Conservation (phyloP, 208 protist species). For the Acanthamoeba culbertsoni region DNA sequence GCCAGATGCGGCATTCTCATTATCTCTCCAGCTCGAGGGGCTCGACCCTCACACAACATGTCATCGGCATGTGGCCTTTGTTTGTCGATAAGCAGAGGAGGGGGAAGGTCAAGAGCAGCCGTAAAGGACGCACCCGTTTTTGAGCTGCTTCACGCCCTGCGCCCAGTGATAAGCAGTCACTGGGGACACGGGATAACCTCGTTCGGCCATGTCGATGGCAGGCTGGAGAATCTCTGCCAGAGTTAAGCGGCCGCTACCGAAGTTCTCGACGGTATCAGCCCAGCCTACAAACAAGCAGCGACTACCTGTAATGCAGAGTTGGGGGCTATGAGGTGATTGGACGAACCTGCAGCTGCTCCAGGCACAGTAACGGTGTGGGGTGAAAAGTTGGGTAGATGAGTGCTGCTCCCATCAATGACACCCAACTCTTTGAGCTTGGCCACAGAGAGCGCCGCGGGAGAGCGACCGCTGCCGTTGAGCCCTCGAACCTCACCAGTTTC, state of each 20-base stretch:
- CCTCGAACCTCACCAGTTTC: constrained; percentile 63
- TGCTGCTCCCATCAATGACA: background rate
- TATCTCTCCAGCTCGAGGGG: constrained; percentile 71
- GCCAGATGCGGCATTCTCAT: constrained; percentile 76
- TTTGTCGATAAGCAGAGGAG: background rate
- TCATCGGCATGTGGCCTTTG: constrained; percentile 15
- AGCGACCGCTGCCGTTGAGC: constrained; percentile 79
- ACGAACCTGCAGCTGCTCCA: constrained; percentile 60
- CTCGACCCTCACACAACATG: constrained; percentile 44
- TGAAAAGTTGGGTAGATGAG: background rate
- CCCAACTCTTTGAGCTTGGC: constrained; percentile 36
- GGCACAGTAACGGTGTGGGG: constrained; percentile 79
- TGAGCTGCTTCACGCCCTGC: background rate
- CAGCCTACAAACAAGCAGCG: constrained; percentile 64
- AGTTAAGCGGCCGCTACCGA: constrained; percentile 72
- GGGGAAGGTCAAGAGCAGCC: background rate
- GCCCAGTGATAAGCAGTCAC: constrained; percentile 66
- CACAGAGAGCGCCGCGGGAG: constrained; percentile 62
- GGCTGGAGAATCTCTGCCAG: constrained; percentile 73
- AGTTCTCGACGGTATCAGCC: constrained; percentile 77
- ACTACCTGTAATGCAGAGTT: too few species aligned
- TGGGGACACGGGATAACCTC: constrained; percentile 66
- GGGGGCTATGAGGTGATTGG: background rate
- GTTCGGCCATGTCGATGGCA: constrained; percentile 75
- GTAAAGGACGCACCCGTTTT: background rate